Base-by-base conservation (phyloP, 176 grass and related monocot species). In the Hyparrhenia diplandra region DNA sequence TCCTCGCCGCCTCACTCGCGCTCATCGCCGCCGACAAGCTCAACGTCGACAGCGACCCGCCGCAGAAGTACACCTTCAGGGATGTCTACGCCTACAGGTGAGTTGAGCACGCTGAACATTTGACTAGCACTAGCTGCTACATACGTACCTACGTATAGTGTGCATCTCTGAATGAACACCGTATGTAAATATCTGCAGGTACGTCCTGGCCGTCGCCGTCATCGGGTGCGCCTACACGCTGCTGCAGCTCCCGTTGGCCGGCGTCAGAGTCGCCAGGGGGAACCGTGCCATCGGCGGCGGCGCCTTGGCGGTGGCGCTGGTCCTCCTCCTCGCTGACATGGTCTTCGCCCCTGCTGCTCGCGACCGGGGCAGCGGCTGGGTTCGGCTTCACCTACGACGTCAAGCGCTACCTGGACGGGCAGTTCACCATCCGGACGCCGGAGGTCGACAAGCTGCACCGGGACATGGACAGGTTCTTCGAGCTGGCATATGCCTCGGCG, bases 1-100 rank as follows among this genome's bases (percentile, higher is more conserved):
- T 80, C 68, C 84, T 80, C 13, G 84, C 45, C 4, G 76, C 32
- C 58, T 73, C 84, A 5, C 58, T 85, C 42, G 43, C 25, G 7
- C 18, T 80, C 68, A 80, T 73, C 45, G 18, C 69, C 0, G 13
- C 43, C 32, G 57, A 86, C 25, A 77, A 77, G 73, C 4, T 66
- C 76, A 45, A 13, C 14, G 0, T 55, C 46, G 32, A 20, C 25
- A 0, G 10, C 36, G 63, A 13, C 5, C 16, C 41, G 18, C 40
- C 63, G 27, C 29, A 18, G 17, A 85, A 14, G 35, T 21, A 27
- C 69, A 45, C 77, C 35, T 67, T 86, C 78, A 87, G 37, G 71
- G 51, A 75, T 30, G 5, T 69, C n/a, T 17, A 82, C 63, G 64
- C 85, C 4, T 87, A 87, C 85, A n/a, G n/a, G n/a, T n/a, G n/a